Conservation (phyloP, 139 green algal genomes). For the Zygnema circumcarinatum region DNA sequence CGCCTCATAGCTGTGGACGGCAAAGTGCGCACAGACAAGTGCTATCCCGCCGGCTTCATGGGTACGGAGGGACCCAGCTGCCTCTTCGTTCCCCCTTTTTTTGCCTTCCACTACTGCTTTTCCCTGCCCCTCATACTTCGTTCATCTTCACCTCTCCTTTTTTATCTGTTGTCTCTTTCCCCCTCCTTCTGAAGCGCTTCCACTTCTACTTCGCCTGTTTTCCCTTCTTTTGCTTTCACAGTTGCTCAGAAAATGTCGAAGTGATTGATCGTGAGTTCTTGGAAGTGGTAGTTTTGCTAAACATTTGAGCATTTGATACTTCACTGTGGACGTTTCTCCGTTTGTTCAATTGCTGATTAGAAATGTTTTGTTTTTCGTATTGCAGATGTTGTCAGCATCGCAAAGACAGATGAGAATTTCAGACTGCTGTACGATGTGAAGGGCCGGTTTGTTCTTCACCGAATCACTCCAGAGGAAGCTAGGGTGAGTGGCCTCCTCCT, state of each 20-base stretch:
- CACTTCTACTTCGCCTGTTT: too few species aligned
- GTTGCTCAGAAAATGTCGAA: too few species aligned
- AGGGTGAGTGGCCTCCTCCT: constrained; percentile 34
- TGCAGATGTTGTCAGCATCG: constrained; percentile 90
- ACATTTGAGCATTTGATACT: too few species aligned
- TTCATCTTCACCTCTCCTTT: too few species aligned
- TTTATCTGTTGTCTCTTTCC: too few species aligned
- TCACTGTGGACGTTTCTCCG: too few species aligned
- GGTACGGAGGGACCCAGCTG: constrained; percentile 50
- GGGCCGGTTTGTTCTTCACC: constrained; percentile 97
- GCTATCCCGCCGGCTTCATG: constrained; percentile 98
- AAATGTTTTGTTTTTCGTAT: neutral
- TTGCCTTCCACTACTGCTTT: too few species aligned
- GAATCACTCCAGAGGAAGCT: constrained; percentile 91
- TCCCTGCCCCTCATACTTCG: neutral
- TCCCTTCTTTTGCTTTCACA: too few species aligned
- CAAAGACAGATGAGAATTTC: constrained; percentile 92
- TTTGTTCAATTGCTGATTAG: too few species aligned
- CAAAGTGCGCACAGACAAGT: constrained; percentile 95
- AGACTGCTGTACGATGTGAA: constrained; percentile 96
- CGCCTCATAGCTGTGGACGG: constrained; percentile 95
- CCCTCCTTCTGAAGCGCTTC: too few species aligned
- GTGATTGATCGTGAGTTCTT: too few species aligned
- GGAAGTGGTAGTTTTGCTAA: too few species aligned
- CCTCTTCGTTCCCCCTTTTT: neutral